A percentile compares a stretch with the other conserved stretches of the same genome.
Conservation (phyloP, 2,329 filamentous ascomycete species). For the Colletotrichum limetticola region DNA sequence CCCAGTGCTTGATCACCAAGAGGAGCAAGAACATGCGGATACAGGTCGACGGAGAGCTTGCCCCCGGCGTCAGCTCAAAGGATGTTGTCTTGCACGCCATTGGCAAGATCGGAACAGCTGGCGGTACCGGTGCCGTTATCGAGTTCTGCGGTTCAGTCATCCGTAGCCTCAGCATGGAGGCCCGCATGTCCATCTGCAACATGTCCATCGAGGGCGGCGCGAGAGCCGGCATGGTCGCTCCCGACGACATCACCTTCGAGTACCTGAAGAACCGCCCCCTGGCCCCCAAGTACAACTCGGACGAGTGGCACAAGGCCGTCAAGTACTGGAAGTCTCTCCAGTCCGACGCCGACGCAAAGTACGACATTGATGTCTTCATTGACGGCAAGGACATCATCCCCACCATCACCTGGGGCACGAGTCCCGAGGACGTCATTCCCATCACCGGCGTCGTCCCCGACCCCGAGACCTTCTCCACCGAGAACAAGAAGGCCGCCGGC, state of each 20-base stretch:
- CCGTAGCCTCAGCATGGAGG: constrained; percentile 90
- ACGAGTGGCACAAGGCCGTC: constrained; percentile 89
- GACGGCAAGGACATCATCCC: constrained; percentile 93
- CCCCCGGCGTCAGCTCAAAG: constrained; percentile 94
- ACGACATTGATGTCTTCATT: constrained; percentile 89
- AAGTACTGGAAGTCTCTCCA: constrained; percentile 89
- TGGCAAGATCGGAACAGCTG: constrained; percentile 92
- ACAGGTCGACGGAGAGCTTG: constrained; percentile 90
- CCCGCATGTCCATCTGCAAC: constrained; percentile 99
- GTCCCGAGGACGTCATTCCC: constrained; percentile 93
- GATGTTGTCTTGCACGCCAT: constrained; percentile 95
- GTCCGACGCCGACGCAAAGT: constrained; percentile 89
- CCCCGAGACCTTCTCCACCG: constrained; percentile 85
- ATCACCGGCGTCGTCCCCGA: constrained; percentile 93
- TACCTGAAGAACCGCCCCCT: constrained; percentile 93
- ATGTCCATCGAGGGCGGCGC: constrained; percentile 99
- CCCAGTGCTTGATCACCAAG: constrained; percentile 93
- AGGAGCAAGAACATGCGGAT: constrained; percentile 99
- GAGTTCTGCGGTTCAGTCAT: constrained; percentile 98
- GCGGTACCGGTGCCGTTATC: constrained; percentile 93
- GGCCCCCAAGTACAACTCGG: constrained; percentile 83
- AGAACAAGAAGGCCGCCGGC: constrained; percentile 83
- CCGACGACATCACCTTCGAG: constrained; percentile 92
- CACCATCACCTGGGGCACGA: constrained; percentile 96
- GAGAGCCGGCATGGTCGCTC: constrained; percentile 95